Percentiles rank a stretch among this genome's conserved stretches.
Evolutionary conservation across 2,329 filamentous ascomycete species (phyloP).

Genomic region (Aspergillus spinulosporus): DNA sequence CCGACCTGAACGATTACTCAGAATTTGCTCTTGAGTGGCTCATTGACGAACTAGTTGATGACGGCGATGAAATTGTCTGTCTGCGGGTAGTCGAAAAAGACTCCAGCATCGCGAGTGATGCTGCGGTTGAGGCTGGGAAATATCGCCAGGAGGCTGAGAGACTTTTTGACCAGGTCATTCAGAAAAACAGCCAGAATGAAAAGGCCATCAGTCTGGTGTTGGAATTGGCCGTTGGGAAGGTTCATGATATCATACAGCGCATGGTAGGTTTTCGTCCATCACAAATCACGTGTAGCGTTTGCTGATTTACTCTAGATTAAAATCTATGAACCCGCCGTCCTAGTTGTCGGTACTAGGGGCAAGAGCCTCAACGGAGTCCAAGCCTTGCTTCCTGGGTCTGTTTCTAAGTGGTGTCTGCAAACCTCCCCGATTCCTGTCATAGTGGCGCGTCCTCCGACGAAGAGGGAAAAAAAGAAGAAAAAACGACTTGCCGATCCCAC

Average conservation of each 20-base stretch:
- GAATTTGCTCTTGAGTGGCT: constrained; percentile 92
- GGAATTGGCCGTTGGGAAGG: constrained; percentile 84
- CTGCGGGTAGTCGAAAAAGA: constrained; percentile 85
- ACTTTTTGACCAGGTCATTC: constrained; percentile 73
- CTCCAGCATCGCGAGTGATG: constrained; percentile 64
- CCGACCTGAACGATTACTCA: constrained; percentile 88
- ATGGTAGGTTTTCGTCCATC: constrained; percentile 60
- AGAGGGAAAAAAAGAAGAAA: constrained; percentile 84
- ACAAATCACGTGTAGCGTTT: background rate
- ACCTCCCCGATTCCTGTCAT: constrained; percentile 92
- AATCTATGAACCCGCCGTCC: constrained; percentile 85
- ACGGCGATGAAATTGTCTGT: constrained; percentile 91
- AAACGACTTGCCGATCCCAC: constrained; percentile 77
- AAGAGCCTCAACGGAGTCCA: constrained; percentile 83
- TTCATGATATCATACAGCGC: constrained; percentile 86
- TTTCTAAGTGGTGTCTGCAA: constrained; percentile 92
- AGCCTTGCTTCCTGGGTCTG: constrained; percentile 80
- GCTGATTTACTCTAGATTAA: constrained; percentile 63
- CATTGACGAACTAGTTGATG: constrained; percentile 86
- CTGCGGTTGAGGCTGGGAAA: constrained; percentile 62
- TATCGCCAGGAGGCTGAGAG: constrained; percentile 75
- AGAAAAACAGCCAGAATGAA: constrained; percentile 73
- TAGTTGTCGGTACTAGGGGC: constrained; percentile 86
- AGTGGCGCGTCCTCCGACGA: constrained; percentile 82
- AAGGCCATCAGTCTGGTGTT: constrained; percentile 82